phyloP scores from a whole-genome alignment of 306 rosid species.

The Rosa persica region DNA sequence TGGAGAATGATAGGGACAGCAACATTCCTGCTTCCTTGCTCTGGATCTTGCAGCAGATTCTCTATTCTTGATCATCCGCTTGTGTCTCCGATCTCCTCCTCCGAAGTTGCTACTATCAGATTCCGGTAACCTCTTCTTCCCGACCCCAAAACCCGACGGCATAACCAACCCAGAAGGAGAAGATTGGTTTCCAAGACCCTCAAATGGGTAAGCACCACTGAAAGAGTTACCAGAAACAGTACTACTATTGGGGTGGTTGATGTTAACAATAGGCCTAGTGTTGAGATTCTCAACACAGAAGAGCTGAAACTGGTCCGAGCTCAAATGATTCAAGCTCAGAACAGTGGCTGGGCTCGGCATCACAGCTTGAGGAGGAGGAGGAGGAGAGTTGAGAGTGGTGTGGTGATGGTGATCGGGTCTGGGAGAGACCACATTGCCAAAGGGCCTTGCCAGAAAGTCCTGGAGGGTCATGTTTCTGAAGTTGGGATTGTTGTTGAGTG shows the following conservation, averaged over 20 bases:
- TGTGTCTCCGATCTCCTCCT: slow-evolving; percentile 43
- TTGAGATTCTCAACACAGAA: slow-evolving; percentile 10
- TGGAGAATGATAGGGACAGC: neutral
- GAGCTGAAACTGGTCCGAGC: slow-evolving; percentile 32
- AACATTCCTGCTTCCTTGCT: slow-evolving; percentile 82
- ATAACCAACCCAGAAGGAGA: slow-evolving; percentile 17
- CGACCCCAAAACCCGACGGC: slow-evolving; percentile 30
- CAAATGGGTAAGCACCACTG: slow-evolving; percentile 22
- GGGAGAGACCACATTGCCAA: slow-evolving; percentile 15
- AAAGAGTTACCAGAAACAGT: slow-evolving; percentile 4
- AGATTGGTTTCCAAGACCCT: slow-evolving; percentile 13
- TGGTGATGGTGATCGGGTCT: neutral
- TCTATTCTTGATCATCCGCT: slow-evolving; percentile 88
- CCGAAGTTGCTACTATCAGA: slow-evolving; percentile 9
- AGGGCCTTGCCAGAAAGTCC: slow-evolving; percentile 62
- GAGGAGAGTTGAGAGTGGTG: neutral
- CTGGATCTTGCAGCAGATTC: slow-evolving; percentile 96
- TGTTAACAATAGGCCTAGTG: neutral
- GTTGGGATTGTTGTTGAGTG: slow-evolving; percentile 6
- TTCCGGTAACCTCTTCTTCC: slow-evolving; percentile 36
- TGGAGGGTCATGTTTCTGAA: slow-evolving; percentile 44
- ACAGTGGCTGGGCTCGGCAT: slow-evolving; percentile 35
- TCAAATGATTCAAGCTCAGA: slow-evolving; percentile 42
- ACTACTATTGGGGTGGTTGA: slow-evolving; percentile 15
- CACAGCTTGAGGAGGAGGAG: slow-evolving; percentile 14